phyloP scores from a whole-genome alignment of 2,329 filamentous ascomycete genomes.

The Pestalotiopsis sp. region DNA sequence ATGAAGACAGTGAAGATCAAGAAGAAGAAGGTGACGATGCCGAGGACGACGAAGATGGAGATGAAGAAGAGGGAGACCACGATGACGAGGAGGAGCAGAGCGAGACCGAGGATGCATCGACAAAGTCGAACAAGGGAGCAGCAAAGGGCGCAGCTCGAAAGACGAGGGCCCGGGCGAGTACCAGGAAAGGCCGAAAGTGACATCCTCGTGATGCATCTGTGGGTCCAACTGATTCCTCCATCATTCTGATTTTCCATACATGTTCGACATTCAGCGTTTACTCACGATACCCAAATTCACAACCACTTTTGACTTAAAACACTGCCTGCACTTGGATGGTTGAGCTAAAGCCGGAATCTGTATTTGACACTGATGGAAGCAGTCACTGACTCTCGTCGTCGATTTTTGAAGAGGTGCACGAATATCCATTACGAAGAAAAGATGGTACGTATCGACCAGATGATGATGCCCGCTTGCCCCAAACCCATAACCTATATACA shows the following conservation, averaged over 20 bases:
- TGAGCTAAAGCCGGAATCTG: no score
- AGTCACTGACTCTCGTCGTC: no score
- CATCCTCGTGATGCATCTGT: background rate
- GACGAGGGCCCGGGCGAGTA: constrained; percentile 3
- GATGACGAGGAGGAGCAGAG: constrained; percentile 22
- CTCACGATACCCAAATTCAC: no score
- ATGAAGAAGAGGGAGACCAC: background rate
- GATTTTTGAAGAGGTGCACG: background rate
- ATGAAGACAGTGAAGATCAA: constrained; percentile 20
- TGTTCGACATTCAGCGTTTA: background rate
- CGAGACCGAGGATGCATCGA: constrained; percentile 16
- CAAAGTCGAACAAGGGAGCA: constrained; percentile 15
- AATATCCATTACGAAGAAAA: constrained; percentile 6
- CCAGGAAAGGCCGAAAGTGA: constrained; percentile 12
- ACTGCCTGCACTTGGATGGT: no score
- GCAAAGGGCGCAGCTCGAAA: constrained; percentile 4
- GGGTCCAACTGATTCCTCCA: no score
- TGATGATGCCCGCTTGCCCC: background rate
- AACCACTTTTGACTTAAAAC: no score
- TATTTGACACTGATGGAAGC: no score
- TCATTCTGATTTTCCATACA: background rate
- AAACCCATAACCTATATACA: background rate
- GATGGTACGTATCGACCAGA: background rate
- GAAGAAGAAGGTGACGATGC: constrained; percentile 24
- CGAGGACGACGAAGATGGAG: constrained; percentile 13